Base-by-base conservation (phyloP, 768 basidiomycete species). In the Scleroderma citrinum region DNA sequence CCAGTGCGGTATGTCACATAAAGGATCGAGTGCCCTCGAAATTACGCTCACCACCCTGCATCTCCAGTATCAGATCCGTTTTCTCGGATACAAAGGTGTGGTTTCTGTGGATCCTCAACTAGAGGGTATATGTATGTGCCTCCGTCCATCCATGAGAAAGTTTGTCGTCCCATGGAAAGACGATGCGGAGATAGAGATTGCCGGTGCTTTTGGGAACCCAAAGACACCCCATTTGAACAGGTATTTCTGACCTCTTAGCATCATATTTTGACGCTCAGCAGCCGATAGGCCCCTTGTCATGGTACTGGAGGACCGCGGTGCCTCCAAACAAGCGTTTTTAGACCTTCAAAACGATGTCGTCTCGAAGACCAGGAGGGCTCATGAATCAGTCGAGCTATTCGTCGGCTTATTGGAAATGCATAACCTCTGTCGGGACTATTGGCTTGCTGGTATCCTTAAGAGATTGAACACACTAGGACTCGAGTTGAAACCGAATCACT, bases 11-110 rank as follows among this genome's bases (percentile, higher is more conserved):
- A 55, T 69, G 81, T 70, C 21, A 57, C 37, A 20, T 2, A n/a
- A 5, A 21, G 3, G 3, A 14, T 17, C 31, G 19, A 14, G 5
- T 34, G 31, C 21, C 20, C 49, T 11, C 5, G 13, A 7, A 30
- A 29, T 19, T 48, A 50, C 5, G 30, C 21, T 13, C 14, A 19
- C 21, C 16, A 32, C 24, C 44, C 43, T 5, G 13, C 39, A 50
- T 30, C n/a, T 21, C 47, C 24, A 85, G 76, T 86, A 82, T 61
- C 87, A 87, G 68, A 90, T 92, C 43, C 81, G 91, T 40, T 86
- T 92, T 61, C 62, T 92, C 39, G 90, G 87, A 17, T 89, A 75
- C 66, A 93, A 93, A 64, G 92, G 91, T 0, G 78, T 92, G 20
- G 85, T 92, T 1, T 74, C 69, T 4, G 74, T 92, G 11, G 89